Evolutionary conservation across 2,329 filamentous ascomycete genomes (phyloP), one percentile per base, ranked within the genome.

Genomic region (Saccharata proteae): DNA sequence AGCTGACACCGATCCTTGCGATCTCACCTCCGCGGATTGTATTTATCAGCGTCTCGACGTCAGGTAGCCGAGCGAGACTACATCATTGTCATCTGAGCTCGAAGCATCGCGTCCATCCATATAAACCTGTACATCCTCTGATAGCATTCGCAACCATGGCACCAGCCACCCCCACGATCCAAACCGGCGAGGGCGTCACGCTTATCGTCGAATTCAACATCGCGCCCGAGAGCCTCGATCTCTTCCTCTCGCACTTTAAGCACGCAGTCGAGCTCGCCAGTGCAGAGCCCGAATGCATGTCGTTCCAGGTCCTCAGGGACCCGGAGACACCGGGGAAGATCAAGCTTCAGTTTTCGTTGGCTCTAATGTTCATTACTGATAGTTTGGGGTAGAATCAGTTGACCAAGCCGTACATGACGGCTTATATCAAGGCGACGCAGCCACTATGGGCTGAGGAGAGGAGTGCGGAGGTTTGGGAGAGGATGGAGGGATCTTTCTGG

Each of bases 241-340:
- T 20, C 13, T 32, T 19, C 12, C 30, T 32, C 11, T 5, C 6
- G 16, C 13, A 26, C 10, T 32, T 32, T 18, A 12, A 26, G 16
- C 10, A 1, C 8, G 30, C 23, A 10, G 12, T 32, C n/a, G 16
- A 20, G 12, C 23, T 5, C 11, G 23, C 21, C 4, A 16, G 19
- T 10, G 12, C 12, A 4, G 30, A 32, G 30, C 30, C 30, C n/a
- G 30, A 32, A 24, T 32, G 30, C 23, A n/a, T 32, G 22, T 26
- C 23, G 7, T 32, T 32, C 21, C 23, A 32, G 23, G 23, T 32
- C 6, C 26, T 32, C 23, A 20, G 30, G n/a, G 18, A 5, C 23
- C 22, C 16, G 16, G 30, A 25, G n/a, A 17, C 26, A 24, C 23
- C 22, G 23, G 26, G 26, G 10, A 32, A 26, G 30, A n/a, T 32